Percentiles rank a stretch among this genome's conserved stretches.
phyloP scores from a whole-genome alignment of 257 asterid genomes.

The Solanum neorickii region DNA sequence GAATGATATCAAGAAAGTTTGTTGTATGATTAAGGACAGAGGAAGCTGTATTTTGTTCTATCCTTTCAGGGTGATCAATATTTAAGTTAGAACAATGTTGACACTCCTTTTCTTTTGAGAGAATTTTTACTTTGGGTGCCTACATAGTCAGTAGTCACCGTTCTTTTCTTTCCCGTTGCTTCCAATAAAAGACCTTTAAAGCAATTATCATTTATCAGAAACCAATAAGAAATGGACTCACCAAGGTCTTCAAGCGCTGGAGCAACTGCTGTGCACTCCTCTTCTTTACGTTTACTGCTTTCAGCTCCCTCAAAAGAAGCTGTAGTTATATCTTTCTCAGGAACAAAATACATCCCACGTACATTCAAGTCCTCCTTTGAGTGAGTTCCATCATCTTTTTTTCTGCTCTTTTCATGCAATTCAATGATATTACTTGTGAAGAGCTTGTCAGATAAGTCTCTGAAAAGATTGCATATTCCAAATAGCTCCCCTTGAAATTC shows the following conservation, averaged over 20 bases:
- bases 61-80: not conserved
- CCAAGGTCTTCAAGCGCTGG: conserved; percentile 60
- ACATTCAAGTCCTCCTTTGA: conserved; percentile 19
- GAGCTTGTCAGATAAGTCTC: conserved; percentile 76
- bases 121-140: not conserved
- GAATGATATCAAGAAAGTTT: not conserved
- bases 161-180: not conserved
- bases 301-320: conserved; percentile 9
- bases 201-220: not conserved
- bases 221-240: conserved; percentile 19
- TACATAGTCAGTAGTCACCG: not conserved
- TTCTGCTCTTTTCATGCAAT: conserved; percentile 36
- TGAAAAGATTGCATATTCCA: conserved; percentile 84
- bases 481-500: conserved; percentile 87
- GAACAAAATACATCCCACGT: conserved; percentile 24
- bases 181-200: not conserved
- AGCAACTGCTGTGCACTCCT: conserved; percentile 4
- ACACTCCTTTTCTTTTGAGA: not conserved
- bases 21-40: not conserved
- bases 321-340: conserved; percentile 10
- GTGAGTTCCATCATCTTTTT: conserved; percentile 7
- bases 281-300: conserved; percentile 6
- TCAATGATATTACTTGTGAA: conserved; percentile 86
- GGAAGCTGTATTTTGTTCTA: not conserved
- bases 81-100: not conserved